A percentile compares a stretch with the other conserved stretches of the same genome.
Evolutionary conservation across 2,329 filamentous ascomycete species (phyloP).

Genomic region (Amphichorda felina): DNA sequence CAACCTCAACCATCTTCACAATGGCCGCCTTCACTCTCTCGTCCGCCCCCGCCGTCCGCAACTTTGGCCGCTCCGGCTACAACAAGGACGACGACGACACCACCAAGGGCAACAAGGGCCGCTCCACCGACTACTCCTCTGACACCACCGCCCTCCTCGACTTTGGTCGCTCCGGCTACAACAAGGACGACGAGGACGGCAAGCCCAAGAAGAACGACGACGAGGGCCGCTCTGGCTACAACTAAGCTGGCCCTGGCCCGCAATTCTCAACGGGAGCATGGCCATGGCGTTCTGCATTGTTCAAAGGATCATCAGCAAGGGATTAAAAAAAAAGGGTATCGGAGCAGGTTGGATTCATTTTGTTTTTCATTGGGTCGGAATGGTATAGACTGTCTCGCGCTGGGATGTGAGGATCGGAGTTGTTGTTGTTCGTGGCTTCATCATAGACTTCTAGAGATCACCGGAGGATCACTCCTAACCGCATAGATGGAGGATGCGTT

Average conservation of each 20-base stretch:
- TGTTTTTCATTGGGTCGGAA: too few relatives aligned
- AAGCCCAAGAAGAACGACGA: slow-evolving; percentile 17
- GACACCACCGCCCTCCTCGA: slow-evolving; percentile 25
- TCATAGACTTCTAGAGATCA: neutral
- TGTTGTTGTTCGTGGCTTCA: neutral
- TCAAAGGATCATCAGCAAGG: too few relatives aligned
- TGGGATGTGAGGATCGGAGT: neutral
- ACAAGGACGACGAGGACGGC: slow-evolving; percentile 21
- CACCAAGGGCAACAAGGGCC: slow-evolving; percentile 25
- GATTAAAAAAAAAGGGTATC: too few relatives aligned
- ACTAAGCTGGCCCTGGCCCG: slow-evolving; percentile 26
- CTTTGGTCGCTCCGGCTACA: slow-evolving; percentile 29
- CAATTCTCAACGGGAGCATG: too few relatives aligned
- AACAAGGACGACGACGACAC: slow-evolving; percentile 23
- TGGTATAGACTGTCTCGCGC: neutral
- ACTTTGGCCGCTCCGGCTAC: slow-evolving; percentile 28
- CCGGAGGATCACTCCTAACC: too few relatives aligned
- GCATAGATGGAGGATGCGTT: too few relatives aligned
- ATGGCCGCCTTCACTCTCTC: slow-evolving; percentile 27
- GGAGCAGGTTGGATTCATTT: too few relatives aligned
- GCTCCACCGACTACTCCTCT: slow-evolving; percentile 22
- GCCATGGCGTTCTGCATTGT: too few relatives aligned
- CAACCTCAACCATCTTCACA: slow-evolving; percentile 9
- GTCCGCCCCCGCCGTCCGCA: slow-evolving; percentile 25
- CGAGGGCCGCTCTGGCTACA: slow-evolving; percentile 32